Evolutionary conservation across 1,284 basidiomycete species (phyloP), one percentile per base, ranked within the genome.

Genomic region (Rhodotorula sp.): DNA sequence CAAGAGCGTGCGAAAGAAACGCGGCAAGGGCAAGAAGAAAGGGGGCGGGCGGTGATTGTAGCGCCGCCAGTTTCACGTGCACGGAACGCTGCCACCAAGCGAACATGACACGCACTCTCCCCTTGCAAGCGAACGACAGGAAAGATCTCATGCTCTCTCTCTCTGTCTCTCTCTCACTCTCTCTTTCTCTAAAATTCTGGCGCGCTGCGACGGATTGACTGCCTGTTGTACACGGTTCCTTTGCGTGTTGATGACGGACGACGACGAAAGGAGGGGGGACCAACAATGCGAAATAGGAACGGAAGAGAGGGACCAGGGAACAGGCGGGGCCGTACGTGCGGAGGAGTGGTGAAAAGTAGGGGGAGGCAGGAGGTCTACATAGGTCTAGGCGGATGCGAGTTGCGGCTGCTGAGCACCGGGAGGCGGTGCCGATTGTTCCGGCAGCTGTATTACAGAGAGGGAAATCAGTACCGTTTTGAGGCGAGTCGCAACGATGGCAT

Each of bases 1-100:
- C 58, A 69, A 74, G 59, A 69, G 67, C 15, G 69, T 68, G 18
- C 61, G 68, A 60, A 74, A 74, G 65, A 70, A 71, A 60, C 64
- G 59, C 54, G 45, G 44, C 29, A 71, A 67, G 45, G 63, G 60
- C 22, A 67, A 71, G 65, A 68, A 64, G 63, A 67, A 64, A 65
- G 54, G 49, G 12, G 60, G 58, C 10, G 45, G 49, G 29, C 24
- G 56, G 22, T 45, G 18, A 55, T 42, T 3, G 37, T 26, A 42
- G 37, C 37, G 37, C 37, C 37, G 7, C 37, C 37, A 42, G 37
- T 37, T 4, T 33, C 37, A 42, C 37, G 37, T 42, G 37, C 12
- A 42, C 7, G 12, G 6, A 10, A 37, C 37, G 29, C 26, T 54
- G 26, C n/a, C 29, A 26, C 12, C 33, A 33, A 33, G 33, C 33